Base-by-base conservation (phyloP, 805 yeast species). In the Candida arabinofermentans region DNA sequence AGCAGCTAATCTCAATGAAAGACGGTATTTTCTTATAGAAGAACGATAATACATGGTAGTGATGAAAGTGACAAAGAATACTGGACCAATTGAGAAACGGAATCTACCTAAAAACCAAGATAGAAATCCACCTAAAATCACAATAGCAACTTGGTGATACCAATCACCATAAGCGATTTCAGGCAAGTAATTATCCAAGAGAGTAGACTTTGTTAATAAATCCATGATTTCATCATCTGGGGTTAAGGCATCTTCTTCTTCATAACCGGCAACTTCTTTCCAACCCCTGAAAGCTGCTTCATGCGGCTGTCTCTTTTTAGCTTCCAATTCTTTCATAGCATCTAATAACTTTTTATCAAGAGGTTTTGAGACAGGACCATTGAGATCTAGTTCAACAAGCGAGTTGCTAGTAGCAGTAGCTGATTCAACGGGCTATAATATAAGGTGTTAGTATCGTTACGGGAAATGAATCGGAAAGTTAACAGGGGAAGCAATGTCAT, bases 251-350 rank as follows among this genome's bases (percentile, higher is more conserved):
- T 84, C 90, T 32, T 75, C 73, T 43, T 79, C 79, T 57, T 81
- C 86, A 83, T 88, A 91, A 16, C 88, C 86, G 8, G 93, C 91
- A 39, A 86, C 89, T 62, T 90, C 96, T 59, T 83, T 86, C 98
- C 98, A 91, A 26, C 98, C 98, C 37, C 86, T 77, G 55, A 76
- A 84, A 2, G 91, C 77, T 22, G 86, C 84, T 41, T 72, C 79
- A 37, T 77, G 78, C 3, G 83, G 63, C 29, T 65, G 60, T 59
- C 87, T 61, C 34, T 59, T 57, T 12, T 22, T 22, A 5, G 4
- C 26, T 19, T 32, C 26, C 26, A 32, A 22, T 32, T 32, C 35
- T 8, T 35, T 30, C 27, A 35, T 34, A 5, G 16, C 14, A 5
- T 29, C 18, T 7, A 29, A 19, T 5, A 10, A 29, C 18, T 29